Percentiles rank a stretch among this genome's conserved stretches.
Evolutionary conservation across 2,329 filamentous ascomycete species (phyloP).

Genomic region (Cordyceps cicadae): DNA sequence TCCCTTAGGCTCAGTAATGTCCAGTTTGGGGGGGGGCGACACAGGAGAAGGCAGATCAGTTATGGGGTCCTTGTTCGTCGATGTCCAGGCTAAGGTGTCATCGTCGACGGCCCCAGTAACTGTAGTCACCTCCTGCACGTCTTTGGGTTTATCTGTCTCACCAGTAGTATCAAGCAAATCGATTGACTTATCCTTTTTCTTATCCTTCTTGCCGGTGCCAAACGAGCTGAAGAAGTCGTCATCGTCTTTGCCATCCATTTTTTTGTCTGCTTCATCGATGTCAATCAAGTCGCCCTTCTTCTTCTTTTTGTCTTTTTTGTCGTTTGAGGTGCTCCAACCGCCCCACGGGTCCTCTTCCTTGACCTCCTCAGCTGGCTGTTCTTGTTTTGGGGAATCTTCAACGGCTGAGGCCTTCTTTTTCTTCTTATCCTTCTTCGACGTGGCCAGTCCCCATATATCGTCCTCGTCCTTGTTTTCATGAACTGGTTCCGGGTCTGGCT

Average conservation of each 20-base stretch:
- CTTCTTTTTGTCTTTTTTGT: constrained; percentile 33
- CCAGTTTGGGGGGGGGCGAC: constrained; percentile 39
- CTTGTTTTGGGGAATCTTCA: constrained; percentile 13
- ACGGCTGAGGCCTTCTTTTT: constrained; percentile 20
- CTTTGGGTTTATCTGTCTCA: constrained; percentile 38
- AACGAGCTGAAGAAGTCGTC: constrained; percentile 51
- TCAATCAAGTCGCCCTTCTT: constrained; percentile 28
- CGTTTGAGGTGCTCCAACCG: constrained; percentile 16
- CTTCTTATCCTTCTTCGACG: constrained; percentile 15
- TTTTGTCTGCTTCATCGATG: constrained; percentile 23
- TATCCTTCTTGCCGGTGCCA: constrained; percentile 45
- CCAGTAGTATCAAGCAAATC: constrained; percentile 39
- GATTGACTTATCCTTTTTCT: constrained; percentile 43
- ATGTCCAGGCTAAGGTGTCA: constrained; percentile 35
- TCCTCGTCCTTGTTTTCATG: constrained; percentile 17
- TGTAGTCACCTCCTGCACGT: constrained; percentile 35
- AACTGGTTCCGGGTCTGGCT: constrained; percentile 15
- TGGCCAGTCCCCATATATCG: constrained; percentile 18
- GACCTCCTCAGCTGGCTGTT: constrained; percentile 15
- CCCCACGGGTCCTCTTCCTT: constrained; percentile 20
- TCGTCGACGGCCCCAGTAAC: constrained; percentile 31
- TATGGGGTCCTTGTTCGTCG: constrained; percentile 28
- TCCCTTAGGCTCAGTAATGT: constrained; percentile 33
- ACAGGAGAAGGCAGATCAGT: constrained; percentile 35
- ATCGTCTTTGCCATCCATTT: constrained; percentile 21